Percentiles rank a stretch among this genome's conserved stretches.
Conservation (phyloP, 371 early-diverging fungal species). For the Lichtheimia hyalospora region DNA sequence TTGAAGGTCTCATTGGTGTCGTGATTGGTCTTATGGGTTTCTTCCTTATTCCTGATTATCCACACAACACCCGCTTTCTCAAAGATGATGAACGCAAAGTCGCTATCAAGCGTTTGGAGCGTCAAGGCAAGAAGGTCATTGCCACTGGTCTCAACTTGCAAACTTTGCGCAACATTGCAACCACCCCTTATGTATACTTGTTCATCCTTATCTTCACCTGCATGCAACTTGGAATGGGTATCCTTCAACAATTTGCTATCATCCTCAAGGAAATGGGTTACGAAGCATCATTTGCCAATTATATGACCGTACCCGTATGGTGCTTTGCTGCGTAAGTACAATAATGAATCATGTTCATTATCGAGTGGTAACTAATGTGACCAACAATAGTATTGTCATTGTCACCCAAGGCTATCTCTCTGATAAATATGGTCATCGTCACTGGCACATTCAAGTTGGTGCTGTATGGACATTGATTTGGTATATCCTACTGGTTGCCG, state of each 20-base stretch:
- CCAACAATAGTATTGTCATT: conserved; percentile 20
- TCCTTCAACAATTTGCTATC: conserved; percentile 41
- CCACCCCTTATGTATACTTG: conserved; percentile 40
- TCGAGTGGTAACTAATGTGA: too few species aligned
- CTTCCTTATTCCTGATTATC: conserved; percentile 60
- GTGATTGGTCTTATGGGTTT: conserved; percentile 39
- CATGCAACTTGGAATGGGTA: conserved; percentile 51
- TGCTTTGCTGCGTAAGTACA: conserved; percentile 25
- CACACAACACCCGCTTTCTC: conserved; percentile 52
- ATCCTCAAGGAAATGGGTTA: conserved; percentile 36
- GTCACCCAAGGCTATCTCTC: conserved; percentile 43
- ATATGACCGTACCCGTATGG: conserved; percentile 49
- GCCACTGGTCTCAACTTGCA: conserved; percentile 18
- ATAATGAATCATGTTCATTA: too few species aligned
- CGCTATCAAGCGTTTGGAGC: conserved; percentile 48
- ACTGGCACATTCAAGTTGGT: conserved; percentile 41
- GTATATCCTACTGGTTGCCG: conserved; percentile 58
- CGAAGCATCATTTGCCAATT: conserved; percentile 34
- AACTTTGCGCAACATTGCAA: conserved; percentile 33
- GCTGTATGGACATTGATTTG: conserved; percentile 34
- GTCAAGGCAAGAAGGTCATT: conserved; percentile 29
- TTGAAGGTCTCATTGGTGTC: conserved; percentile 56
- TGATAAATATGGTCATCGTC: conserved; percentile 32
- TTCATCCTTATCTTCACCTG: conserved; percentile 39
- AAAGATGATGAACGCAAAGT: conserved; percentile 49